Percentiles rank a stretch among this genome's conserved stretches.
These are phyloP conservation scores for Phytophthora colocasiae DNA, from an alignment of 352 stramenopile species.

Conservation along the genomic window DNA sequence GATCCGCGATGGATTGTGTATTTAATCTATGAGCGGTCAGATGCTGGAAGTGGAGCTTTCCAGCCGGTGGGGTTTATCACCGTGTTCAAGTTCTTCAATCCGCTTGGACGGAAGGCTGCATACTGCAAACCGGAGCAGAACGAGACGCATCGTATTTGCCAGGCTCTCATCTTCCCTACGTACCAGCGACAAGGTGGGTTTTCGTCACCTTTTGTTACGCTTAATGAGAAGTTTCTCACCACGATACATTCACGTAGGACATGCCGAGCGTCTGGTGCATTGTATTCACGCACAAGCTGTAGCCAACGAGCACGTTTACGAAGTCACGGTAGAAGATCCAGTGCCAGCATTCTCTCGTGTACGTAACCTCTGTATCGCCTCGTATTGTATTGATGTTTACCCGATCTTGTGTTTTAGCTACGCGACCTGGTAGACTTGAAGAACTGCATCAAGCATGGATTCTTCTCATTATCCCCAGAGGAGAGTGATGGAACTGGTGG, in stretches of 20 bases:
- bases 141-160: conserved; percentile 85
- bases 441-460: conserved; percentile 61
- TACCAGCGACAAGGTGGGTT: conserved; percentile 77
- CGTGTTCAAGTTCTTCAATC: conserved; percentile 87
- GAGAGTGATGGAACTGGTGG: conserved; percentile 22
- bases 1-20: conserved; percentile 85
- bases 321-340: conserved; percentile 88
- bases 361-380: conserved; percentile 17
- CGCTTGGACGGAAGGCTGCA: conserved; percentile 59
- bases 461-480: conserved; percentile 61
- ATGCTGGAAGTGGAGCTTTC: conserved; percentile 25
- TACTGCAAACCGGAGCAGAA: conserved; percentile 50
- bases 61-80: conserved; percentile 75
- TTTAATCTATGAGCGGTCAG: conserved; percentile 67
- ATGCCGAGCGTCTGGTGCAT: conserved; percentile 78
- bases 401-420: conserved; percentile 42
- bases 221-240: conserved; percentile 1
- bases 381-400: conserved; percentile 4
- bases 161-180: conserved; percentile 79
- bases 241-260: conserved; percentile 41
- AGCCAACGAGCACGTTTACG: conserved; percentile 65
- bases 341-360: conserved; percentile 79
- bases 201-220: background rate
- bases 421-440: conserved; percentile 77
- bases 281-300: conserved; percentile 67